These are phyloP conservation scores for Fusarium sambucinum DNA, from an alignment of 2,329 filamentous ascomycete genomes.

Conservation along the genomic window DNA sequence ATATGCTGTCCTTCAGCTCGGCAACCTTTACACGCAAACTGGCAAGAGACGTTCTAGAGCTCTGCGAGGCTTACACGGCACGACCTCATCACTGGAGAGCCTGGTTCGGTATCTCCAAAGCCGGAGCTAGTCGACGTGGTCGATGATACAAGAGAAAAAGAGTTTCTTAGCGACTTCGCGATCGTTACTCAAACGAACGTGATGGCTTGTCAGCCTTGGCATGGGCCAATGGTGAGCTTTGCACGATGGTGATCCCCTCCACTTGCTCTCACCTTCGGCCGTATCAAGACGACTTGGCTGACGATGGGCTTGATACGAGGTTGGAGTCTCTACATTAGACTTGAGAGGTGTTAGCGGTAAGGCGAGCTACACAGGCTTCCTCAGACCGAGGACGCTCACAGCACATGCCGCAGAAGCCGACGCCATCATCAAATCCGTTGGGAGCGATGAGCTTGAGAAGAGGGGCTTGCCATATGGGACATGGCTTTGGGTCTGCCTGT, in stretches of 20 bases:
- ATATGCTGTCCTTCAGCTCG: slow-evolving; percentile 3
- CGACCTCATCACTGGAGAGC: neutral
- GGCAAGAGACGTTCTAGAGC: slow-evolving; percentile 4
- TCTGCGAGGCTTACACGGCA: slow-evolving; percentile 10
- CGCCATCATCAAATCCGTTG: slow-evolving; percentile 6
- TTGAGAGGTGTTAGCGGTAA: slow-evolving; percentile 3
- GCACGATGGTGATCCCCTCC: slow-evolving; percentile 12
- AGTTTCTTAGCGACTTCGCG: neutral
- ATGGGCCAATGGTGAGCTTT: slow-evolving; percentile 25
- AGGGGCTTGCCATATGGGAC: neutral
- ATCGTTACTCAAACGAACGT: slow-evolving; percentile 5
- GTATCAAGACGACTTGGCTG: slow-evolving; percentile 5
- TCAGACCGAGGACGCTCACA: neutral
- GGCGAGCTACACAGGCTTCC: neutral
- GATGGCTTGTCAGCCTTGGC: slow-evolving; percentile 12
- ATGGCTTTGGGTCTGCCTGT: neutral
- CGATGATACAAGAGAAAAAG: slow-evolving; percentile 25
- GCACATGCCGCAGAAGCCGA: slow-evolving; percentile 14
- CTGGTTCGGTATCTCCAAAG: neutral
- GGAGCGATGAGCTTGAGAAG: neutral
- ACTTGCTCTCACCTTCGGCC: neutral
- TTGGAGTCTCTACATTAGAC: neutral
- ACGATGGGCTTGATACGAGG: slow-evolving; percentile 18
- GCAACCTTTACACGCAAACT: neutral
- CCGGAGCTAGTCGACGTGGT: neutral